phyloP scores from a whole-genome alignment of 225 moss, liverwort and hornwort species.

The Rhytidiadelphus loreus region DNA sequence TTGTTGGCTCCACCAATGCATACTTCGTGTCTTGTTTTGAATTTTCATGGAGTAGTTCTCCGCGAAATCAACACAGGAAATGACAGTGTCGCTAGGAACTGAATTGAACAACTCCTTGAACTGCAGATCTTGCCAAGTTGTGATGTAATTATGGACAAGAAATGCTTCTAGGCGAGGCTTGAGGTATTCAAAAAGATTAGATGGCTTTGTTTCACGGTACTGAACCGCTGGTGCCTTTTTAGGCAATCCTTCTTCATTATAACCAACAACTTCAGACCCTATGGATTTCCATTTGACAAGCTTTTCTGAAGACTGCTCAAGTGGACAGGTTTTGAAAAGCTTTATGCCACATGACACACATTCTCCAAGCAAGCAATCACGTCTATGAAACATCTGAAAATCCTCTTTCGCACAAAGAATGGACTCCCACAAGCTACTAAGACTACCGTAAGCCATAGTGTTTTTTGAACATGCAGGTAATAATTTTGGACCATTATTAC shows the following conservation, averaged over 20 bases:
- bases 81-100: not conserved
- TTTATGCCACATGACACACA: no score
- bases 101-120: not conserved
- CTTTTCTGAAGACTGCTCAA: no score
- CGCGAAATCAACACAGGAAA: not conserved
- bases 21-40: not conserved
- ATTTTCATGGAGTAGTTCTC: not conserved
- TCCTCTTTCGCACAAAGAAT: no score
- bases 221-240: not conserved
- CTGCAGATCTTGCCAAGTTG: not conserved
- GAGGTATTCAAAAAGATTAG: not conserved
- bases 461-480: accelerated
- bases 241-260: not conserved
- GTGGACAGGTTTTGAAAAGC: no score
- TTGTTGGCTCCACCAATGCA: not conserved
- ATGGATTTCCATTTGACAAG: no score
- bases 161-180: not conserved
- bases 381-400: no score
- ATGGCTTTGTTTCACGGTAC: not conserved
- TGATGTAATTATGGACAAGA: not conserved
- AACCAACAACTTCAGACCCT: no score
- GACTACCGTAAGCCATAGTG: no score
- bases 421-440: no score
- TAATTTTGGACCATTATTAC: no score
- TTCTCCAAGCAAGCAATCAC: no score